Base-by-base conservation (phyloP, 208 protist species). In the Leishmania gerbilli region DNA sequence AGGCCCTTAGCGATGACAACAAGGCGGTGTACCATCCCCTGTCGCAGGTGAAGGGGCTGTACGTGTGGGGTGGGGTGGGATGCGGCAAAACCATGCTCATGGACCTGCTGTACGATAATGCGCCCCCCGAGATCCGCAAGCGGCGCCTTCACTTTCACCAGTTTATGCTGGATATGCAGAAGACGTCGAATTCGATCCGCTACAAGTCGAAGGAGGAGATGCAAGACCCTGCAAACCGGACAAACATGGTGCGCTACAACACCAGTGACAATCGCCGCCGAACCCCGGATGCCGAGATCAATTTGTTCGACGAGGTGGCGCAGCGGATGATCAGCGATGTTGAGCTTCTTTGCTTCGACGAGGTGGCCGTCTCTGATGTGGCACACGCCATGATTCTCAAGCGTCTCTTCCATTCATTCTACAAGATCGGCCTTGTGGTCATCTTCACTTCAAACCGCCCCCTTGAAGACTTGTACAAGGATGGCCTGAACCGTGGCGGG, bases 41-140 rank as follows among this genome's bases (percentile, higher is more conserved):
- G 27, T 97, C 94, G 24, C 80, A 86, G 0, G 89, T 98, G 51
- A 96, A 98, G 77, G 98, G 98, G 1, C 76, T 99, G 21, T 99
- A 99, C 80, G 90, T 99, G 3, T 98, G 92, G 82, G 98, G 98
- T 51, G 96, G 97, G 51, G 97, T 99, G n/a, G 98, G 98, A 1
- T 99, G 98, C 87, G 98, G 98, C 8, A 99, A 99, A 79, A 99
- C 97, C 34, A 97, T 98, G 88, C 72, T 99, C 55, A 99, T 99
- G 98, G 97, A 99, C 79, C 79, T 99, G 15, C 94, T 99, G 69
- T 99, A 95, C 79, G 89, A 99, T 31, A 91, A 96, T 65, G 84
- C 79, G 6, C 92, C 95, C 11, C 11, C 80, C 0, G 84, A 88
- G 27, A 82, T 97, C 37, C 96, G 97, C 65, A 99, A 98, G 84